phyloP scores from a whole-genome alignment of 1,139 yeast genomes.

The Debaryomycetaceae sp. region DNA sequence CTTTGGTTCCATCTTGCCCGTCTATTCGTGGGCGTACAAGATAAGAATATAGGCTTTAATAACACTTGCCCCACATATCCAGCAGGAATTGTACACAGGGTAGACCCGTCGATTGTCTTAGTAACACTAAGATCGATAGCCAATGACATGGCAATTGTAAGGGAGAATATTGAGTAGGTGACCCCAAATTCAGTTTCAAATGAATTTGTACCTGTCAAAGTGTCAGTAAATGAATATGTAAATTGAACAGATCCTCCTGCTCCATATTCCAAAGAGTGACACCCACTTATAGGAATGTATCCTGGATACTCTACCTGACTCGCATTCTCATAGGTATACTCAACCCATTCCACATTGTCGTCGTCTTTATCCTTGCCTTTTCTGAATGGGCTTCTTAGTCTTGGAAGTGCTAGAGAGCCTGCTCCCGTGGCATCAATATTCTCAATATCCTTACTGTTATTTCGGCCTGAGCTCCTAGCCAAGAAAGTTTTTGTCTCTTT shows the following conservation, averaged over 20 bases:
- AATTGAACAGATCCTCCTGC: slow-evolving; percentile 12
- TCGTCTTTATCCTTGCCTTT: background rate
- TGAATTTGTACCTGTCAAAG: slow-evolving; percentile 2
- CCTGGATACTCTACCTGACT: slow-evolving; percentile 14
- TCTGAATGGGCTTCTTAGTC: background rate
- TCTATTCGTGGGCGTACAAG: slow-evolving; percentile 11
- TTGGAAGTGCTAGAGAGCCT: background rate
- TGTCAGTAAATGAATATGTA: slow-evolving; percentile 7
- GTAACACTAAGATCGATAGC: slow-evolving; percentile 5
- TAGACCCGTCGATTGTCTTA: slow-evolving; percentile 10
- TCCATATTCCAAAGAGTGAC: slow-evolving; percentile 22
- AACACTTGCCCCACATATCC: slow-evolving; percentile 21
- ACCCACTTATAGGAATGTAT: slow-evolving; percentile 19
- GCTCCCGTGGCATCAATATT: slow-evolving; percentile 6
- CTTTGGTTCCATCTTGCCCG: slow-evolving; percentile 9
- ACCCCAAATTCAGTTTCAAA: slow-evolving; percentile 4
- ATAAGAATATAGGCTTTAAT: slow-evolving; percentile 15
- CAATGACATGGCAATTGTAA: slow-evolving; percentile 7
- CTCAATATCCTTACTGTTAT: background rate
- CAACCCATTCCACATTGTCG: slow-evolving; percentile 14
- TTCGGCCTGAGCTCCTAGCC: slow-evolving; percentile 1
- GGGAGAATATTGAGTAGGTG: slow-evolving; percentile 1
- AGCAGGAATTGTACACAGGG: slow-evolving; percentile 12
- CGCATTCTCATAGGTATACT: slow-evolving; percentile 9
- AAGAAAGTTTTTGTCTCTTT: slow-evolving; percentile 8